phyloP scores from a whole-genome alignment of 495 filamentous ascomycete genomes.

The Amorphotheca resinae region DNA sequence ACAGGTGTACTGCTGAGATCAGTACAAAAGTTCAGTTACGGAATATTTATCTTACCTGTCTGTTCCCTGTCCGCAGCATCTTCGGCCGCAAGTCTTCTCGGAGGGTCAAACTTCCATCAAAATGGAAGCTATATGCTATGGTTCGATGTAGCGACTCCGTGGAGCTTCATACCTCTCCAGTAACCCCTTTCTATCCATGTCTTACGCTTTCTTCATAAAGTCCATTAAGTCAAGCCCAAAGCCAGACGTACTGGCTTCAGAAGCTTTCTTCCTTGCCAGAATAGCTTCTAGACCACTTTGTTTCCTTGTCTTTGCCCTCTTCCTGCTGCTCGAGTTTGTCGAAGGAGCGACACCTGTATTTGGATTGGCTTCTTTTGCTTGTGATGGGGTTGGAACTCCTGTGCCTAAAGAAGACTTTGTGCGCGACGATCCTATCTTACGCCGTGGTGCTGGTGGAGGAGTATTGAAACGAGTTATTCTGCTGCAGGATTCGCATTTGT shows the following conservation, averaged over 20 bases:
- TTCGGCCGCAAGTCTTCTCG: too few species aligned
- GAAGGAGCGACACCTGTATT: slow-evolving; percentile 5
- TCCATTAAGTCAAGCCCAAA: slow-evolving; percentile 37
- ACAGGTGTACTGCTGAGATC: too few species aligned
- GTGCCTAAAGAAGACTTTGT: not conserved
- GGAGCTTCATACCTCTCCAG: too few species aligned
- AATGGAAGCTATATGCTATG: too few species aligned
- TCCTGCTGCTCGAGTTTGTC: slow-evolving; percentile 38
- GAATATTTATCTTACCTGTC: too few species aligned
- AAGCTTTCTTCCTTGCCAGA: slow-evolving; percentile 29
- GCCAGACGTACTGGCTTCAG: slow-evolving; percentile 16
- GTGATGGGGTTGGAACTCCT: not conserved
- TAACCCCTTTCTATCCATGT: too few species aligned
- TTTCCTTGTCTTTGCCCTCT: slow-evolving; percentile 40
- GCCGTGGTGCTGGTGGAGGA: slow-evolving; percentile 3
- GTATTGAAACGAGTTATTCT: slow-evolving; percentile 28
- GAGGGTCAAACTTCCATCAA: too few species aligned
- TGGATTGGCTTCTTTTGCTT: not conserved
- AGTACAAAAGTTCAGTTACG: too few species aligned
- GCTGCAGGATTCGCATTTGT: slow-evolving; percentile 33
- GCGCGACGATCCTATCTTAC: not conserved
- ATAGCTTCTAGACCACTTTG: slow-evolving; percentile 37
- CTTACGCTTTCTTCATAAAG: slow-evolving; percentile 34
- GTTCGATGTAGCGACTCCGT: too few species aligned
- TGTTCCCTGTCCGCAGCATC: too few species aligned